Conservation (phyloP, 495 filamentous ascomycete species). For the Darksidea phi region DNA sequence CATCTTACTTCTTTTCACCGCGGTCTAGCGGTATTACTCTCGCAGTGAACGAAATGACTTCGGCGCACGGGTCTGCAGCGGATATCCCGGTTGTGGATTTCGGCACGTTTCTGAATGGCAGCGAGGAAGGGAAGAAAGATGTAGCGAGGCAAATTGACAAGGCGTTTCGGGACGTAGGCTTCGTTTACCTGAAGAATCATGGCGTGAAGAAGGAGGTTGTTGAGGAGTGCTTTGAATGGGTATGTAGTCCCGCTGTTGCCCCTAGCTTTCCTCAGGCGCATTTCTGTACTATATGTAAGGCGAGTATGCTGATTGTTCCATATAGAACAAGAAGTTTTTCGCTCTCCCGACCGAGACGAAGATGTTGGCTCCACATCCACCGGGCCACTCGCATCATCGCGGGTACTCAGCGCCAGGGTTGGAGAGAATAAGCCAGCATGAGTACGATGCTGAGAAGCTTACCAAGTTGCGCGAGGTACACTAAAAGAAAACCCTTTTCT, state of each 20-base stretch:
- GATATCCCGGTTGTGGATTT: conserved; percentile 37
- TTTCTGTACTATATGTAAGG: too few species aligned
- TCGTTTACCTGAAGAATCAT: conserved; percentile 37
- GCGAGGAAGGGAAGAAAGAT: conserved; percentile 11
- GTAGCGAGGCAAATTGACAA: conserved; percentile 27
- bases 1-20: too few species aligned
- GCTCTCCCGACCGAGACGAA: conserved; percentile 49
- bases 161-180: conserved; percentile 33
- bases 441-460: conserved; percentile 52
- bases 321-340: conserved; percentile 43
- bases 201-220: conserved; percentile 25
- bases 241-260: too few species aligned
- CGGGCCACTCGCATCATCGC: conserved; percentile 56
- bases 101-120: conserved; percentile 22
- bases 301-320: too few species aligned
- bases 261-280: too few species aligned
- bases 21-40: too few species aligned
- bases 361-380: conserved; percentile 60
- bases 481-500: too few species aligned
- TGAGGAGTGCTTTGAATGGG: conserved; percentile 36
- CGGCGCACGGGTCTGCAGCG: too few species aligned
- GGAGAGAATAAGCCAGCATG: conserved; percentile 64
- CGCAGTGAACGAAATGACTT: too few species aligned
- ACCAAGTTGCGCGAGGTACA: conserved; percentile 45
- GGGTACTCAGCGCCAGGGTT: conserved; percentile 65